Evolutionary conservation across 495 filamentous ascomycete species (phyloP).

Genomic region (Trichoderma gamsii): DNA sequence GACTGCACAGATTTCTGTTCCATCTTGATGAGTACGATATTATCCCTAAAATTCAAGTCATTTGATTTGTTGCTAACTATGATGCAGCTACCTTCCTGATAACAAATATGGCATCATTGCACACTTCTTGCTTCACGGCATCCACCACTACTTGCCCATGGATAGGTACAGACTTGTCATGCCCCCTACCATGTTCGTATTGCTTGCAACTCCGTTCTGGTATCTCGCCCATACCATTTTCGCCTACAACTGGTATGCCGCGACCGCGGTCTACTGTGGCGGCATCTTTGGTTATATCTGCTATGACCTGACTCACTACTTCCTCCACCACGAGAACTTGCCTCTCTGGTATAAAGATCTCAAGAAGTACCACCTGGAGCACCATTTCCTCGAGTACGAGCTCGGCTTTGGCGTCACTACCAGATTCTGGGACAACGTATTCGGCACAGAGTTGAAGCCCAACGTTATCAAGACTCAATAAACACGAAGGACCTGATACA

Average conservation of each 20-base stretch:
- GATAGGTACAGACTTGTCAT: constrained; percentile 95
- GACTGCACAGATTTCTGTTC: constrained; percentile 86
- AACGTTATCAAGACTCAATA: constrained; percentile 54
- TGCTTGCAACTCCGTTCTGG: constrained; percentile 86
- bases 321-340: constrained; percentile 94
- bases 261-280: constrained; percentile 71
- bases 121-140: constrained; percentile 93
- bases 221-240: constrained; percentile 82
- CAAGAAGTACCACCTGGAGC: constrained; percentile 94
- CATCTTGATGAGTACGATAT: constrained; percentile 77
- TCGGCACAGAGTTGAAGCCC: constrained; percentile 71
- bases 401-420: constrained; percentile 99
- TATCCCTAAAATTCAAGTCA: background rate
- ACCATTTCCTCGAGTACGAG: constrained; percentile 95
- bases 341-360: constrained; percentile 80
- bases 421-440: constrained; percentile 90
- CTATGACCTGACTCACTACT: constrained; percentile 98
- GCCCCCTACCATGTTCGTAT: constrained; percentile 84
- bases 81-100: constrained; percentile 75
- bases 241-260: constrained; percentile 78
- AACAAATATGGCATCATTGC: constrained; percentile 80
- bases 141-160: constrained; percentile 99
- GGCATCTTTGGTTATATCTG: constrained; percentile 92
- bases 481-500: constrained; percentile 9
- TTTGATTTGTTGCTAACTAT: constrained; percentile 23